A percentile compares a stretch with the other conserved stretches of the same genome.
These are phyloP conservation scores for Rhynchospora tenuis DNA, from an alignment of 176 grass and related monocot genomes.

Conservation along the genomic window DNA sequence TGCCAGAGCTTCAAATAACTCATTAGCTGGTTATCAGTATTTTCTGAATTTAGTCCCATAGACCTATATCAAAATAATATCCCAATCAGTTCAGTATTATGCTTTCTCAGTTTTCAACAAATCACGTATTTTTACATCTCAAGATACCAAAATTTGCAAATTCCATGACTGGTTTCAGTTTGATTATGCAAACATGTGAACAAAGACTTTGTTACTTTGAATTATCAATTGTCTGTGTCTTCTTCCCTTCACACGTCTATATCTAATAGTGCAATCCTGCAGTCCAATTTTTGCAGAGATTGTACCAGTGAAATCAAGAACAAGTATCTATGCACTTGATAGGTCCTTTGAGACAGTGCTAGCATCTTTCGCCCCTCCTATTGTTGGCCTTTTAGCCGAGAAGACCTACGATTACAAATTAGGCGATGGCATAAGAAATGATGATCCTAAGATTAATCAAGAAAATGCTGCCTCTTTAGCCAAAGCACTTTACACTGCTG, in stretches of 20 bases:
- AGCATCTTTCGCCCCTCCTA: slow-evolving; percentile 44
- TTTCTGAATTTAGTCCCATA: not conserved
- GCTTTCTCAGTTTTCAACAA: not conserved
- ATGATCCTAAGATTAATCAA: slow-evolving; percentile 20
- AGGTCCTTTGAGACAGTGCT: slow-evolving; percentile 64
- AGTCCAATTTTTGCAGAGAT: slow-evolving; percentile 56
- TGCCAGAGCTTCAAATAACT: not conserved
- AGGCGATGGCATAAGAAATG: not conserved
- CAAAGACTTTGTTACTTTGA: not conserved
- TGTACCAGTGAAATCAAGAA: slow-evolving; percentile 51
- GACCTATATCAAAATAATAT: not conserved
- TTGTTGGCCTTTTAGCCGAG: slow-evolving; percentile 39
- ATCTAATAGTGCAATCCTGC: not conserved
- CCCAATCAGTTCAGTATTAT: not conserved
- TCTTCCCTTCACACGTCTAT: not conserved
- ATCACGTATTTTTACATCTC: not conserved
- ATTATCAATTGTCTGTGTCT: not conserved
- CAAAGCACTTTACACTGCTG: slow-evolving; percentile 47
- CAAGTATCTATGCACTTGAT: slow-evolving; percentile 64
- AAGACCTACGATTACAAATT: slow-evolving; percentile 22
- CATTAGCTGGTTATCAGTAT: not conserved
- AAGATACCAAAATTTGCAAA: too few relatives aligned
- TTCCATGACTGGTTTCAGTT: not conserved
- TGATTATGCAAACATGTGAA: not conserved
- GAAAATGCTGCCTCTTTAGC: slow-evolving; percentile 43